Conservation (phyloP, 192 early-diverging fungal species). For the Podila horticola region DNA sequence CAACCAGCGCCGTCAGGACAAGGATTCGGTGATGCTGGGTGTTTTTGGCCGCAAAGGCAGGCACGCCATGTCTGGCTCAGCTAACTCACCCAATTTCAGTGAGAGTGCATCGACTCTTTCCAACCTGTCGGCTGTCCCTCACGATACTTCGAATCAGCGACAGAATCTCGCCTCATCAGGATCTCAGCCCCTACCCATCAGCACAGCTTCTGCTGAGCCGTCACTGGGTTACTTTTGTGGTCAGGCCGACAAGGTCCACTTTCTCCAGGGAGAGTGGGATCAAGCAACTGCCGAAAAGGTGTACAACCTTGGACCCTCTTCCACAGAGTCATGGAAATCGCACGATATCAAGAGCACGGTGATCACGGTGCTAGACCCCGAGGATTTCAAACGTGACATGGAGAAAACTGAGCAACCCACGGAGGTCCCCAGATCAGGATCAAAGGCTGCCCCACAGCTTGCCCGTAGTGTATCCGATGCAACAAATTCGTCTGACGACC, state of each 20-base stretch:
- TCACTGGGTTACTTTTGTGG: slow-evolving; percentile 50
- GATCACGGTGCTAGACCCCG: slow-evolving; percentile 39
- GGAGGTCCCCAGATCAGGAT: not conserved
- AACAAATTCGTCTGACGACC: not conserved
- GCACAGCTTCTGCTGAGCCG: slow-evolving; percentile 3
- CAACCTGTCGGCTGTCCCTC: not conserved
- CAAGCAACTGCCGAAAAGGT: slow-evolving; percentile 49
- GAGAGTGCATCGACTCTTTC: not conserved
- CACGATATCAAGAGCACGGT: slow-evolving; percentile 44
- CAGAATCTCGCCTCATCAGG: slow-evolving; percentile 7
- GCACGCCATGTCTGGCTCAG: slow-evolving; percentile 17
- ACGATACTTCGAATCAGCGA: not conserved
- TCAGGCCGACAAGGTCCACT: slow-evolving; percentile 50
- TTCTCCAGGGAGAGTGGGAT: slow-evolving; percentile 55
- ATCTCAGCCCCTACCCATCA: not conserved
- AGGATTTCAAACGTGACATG: slow-evolving; percentile 35
- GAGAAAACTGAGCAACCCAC: slow-evolving; percentile 1
- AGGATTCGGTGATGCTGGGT: slow-evolving; percentile 45
- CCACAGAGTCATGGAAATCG: slow-evolving; percentile 43
- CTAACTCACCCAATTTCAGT: slow-evolving; percentile 11
- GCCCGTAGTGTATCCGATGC: not conserved
- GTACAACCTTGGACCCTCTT: slow-evolving; percentile 50
- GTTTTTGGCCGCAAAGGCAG: slow-evolving; percentile 50
- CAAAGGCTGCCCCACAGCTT: not conserved
- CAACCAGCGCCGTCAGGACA: slow-evolving; percentile 51